Base-by-base conservation (phyloP, 441 rosid genomes). In the Euphorbia schlechtendalii region DNA sequence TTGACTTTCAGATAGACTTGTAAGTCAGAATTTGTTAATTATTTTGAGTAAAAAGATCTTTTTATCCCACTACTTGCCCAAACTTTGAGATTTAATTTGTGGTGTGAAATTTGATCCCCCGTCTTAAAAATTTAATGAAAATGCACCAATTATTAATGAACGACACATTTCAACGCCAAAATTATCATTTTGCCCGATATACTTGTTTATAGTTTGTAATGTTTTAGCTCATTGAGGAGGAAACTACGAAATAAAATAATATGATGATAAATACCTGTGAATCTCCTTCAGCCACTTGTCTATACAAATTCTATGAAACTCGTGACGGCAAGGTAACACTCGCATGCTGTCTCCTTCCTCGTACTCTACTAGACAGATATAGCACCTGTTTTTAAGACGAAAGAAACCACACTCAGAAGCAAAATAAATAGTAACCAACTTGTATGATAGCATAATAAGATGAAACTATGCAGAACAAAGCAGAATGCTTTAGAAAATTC, bases 221-320 rank as follows among this genome's bases (percentile, higher is more conserved):
- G 2, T 6, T 30, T n/a, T 49, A 48, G 43, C 56, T 63, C 38
- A 30, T 30, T 12, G 6, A 18, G 56, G 22, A 54, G 38, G 34
- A 27, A 61, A 61, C 36, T 4, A 8, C 11, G 2, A 8, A 4
- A 55, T 53, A 43, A 2, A 14, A 53, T 22, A 36, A 14, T 18
- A 36, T 13, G 67, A 67, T 21, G 38, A 27, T 20, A 53, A 40
- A 62, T 84, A 90, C 99, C 99, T 90, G 81, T 94, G 99, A 72
- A 94, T 85, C 88, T 94, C 97, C 74, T 86, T 94, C 41, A 94
- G 94, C 99, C 99, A 94, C 80, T 86, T 94, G 77, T 94, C 99
- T 68, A 91, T 72, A 68, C 97, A 94, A 22, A 83, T 72, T 70
- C 73, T 80, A 57, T 94, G 99, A 68, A 91, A 94, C 56, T 89